Conservation (phyloP, 352 stramenopile species). For the Globisporangium apiculatum region DNA sequence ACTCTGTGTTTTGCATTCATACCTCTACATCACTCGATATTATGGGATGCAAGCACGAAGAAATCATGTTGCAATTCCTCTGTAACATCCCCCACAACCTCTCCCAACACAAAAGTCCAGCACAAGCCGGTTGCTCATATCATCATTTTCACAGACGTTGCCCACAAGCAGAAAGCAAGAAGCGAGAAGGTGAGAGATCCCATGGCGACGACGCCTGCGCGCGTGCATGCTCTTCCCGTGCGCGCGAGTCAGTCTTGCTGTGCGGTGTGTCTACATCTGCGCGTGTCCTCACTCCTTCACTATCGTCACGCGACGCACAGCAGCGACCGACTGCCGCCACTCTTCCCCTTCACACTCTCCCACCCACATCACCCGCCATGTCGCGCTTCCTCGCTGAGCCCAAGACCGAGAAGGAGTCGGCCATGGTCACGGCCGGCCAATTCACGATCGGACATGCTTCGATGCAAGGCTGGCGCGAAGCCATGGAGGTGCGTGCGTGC, state of each 20-base stretch:
- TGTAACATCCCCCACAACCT: neutral
- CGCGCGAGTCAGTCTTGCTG: neutral
- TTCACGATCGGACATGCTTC: constrained; percentile 58
- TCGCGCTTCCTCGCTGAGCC: constrained; percentile 82
- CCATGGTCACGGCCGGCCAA: constrained; percentile 26
- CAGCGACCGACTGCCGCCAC: neutral
- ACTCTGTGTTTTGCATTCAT: too few species aligned
- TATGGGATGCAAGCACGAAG: neutral
- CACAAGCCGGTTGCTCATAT: neutral
- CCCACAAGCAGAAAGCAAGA: neutral
- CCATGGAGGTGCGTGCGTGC: constrained; percentile 60
- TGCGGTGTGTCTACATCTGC: neutral
- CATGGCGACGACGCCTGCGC: neutral
- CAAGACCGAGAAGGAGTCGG: constrained; percentile 66
- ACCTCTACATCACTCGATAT: too few species aligned
- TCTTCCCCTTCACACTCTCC: neutral
- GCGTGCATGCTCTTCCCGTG: neutral
- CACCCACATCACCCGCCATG: constrained; percentile 26
- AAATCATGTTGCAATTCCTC: neutral
- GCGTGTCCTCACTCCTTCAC: neutral
- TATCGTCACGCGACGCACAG: neutral
- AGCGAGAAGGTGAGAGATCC: neutral
- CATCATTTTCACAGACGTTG: neutral
- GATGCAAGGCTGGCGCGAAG: constrained; percentile 84
- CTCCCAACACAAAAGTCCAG: neutral